A percentile compares a stretch with the other conserved stretches of the same genome.
Evolutionary conservation across 352 stramenopile genomes (phyloP).

Genomic region (Pythium dissimile): DNA sequence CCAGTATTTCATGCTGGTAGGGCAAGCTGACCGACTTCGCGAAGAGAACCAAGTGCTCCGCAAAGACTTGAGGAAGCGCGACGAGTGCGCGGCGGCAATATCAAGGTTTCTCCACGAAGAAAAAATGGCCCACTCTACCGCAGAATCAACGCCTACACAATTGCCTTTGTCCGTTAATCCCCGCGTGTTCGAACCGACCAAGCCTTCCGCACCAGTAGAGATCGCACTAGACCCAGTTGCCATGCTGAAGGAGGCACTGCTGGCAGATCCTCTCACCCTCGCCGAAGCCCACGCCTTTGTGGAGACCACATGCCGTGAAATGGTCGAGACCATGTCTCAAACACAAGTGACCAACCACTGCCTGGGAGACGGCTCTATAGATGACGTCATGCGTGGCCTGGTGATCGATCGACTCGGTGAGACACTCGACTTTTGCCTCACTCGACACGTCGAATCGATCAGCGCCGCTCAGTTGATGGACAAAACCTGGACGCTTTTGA

Average conservation of each 20-base stretch:
- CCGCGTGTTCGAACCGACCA: too few species aligned
- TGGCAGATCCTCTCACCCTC: conserved; percentile 28
- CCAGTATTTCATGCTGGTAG: too few species aligned
- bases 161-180: too few species aligned
- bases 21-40: too few species aligned
- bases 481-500: conserved; percentile 61
- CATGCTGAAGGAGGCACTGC: conserved; percentile 51
- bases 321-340: not conserved
- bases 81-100: too few species aligned
- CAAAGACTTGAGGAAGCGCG: too few species aligned
- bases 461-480: conserved; percentile 40
- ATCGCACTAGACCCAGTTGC: conserved; percentile 11
- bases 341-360: not conserved
- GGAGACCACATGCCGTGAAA: conserved; percentile 38
- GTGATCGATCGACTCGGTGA: too few species aligned
- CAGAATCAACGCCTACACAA: too few species aligned
- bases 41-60: too few species aligned
- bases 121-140: too few species aligned
- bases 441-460: conserved; percentile 48
- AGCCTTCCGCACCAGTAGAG: too few species aligned
- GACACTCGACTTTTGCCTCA: conserved; percentile 21
- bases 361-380: not conserved
- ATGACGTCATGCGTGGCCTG: not conserved
- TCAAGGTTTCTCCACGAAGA: too few species aligned
- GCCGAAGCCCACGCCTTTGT: conserved; percentile 41